phyloP scores from a whole-genome alignment of 495 filamentous ascomycete species.

The Echria macrotheca region DNA sequence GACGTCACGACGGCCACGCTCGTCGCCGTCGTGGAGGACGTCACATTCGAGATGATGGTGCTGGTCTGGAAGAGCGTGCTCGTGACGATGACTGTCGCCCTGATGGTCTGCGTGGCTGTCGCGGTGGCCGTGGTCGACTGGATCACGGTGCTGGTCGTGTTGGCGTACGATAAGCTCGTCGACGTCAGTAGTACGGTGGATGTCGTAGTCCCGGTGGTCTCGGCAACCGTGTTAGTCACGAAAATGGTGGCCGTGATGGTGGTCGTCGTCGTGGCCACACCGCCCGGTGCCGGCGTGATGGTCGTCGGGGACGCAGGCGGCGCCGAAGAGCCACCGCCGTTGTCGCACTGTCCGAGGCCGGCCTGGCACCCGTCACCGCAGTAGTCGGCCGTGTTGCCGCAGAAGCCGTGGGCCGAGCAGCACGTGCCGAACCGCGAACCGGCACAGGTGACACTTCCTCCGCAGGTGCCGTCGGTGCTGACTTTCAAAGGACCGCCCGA shows the following conservation, averaged over 20 bases:
- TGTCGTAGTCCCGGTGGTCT: constrained; percentile 8
- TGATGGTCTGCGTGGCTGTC: constrained; percentile 8
- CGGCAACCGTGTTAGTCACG: constrained; percentile 4
- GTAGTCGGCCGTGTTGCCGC: constrained; percentile 35
- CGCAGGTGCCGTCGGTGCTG: constrained; percentile 35
- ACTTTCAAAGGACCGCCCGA: constrained; percentile 5
- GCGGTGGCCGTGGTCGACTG: constrained; percentile 1
- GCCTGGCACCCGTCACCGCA: constrained; percentile 35
- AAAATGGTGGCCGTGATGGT: constrained; percentile 19
- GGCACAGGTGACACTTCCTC: constrained; percentile 34
- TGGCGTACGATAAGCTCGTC: constrained; percentile 10
- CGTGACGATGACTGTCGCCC: constrained; percentile 13
- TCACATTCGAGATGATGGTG: constrained; percentile 10
- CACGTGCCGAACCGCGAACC: constrained; percentile 37
- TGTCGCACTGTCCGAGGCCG: constrained; percentile 29
- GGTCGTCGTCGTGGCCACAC: neutral
- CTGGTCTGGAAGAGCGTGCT: constrained; percentile 12
- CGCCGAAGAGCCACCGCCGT: neutral
- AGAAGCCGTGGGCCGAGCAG: constrained; percentile 39
- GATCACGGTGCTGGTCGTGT: constrained; percentile 9
- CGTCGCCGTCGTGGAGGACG: constrained; percentile 3
- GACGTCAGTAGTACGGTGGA: constrained; percentile 9
- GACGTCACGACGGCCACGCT: constrained; percentile 6
- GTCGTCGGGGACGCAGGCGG: neutral
- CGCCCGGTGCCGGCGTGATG: neutral